Evolutionary conservation across 2,329 filamentous ascomycete species (phyloP).

Genomic region (Zymoseptoria crescenta): DNA sequence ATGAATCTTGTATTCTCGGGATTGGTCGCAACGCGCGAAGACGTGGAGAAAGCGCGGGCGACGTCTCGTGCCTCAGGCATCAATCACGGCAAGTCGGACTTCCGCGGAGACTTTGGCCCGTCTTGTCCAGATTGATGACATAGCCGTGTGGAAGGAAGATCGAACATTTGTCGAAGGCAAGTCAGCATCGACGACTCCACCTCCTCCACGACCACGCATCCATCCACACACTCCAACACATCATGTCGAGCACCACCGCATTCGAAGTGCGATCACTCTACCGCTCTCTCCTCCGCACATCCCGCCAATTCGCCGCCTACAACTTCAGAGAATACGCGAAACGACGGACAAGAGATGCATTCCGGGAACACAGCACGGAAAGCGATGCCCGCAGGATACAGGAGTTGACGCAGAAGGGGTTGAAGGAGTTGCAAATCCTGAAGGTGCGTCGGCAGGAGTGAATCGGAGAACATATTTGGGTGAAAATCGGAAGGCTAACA

Average conservation of each 20-base stretch:
- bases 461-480: neutral
- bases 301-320: slow-evolving; percentile 81
- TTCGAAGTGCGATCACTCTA: slow-evolving; percentile 45
- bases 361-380: slow-evolving; percentile 69
- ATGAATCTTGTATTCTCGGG: neutral
- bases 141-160: neutral
- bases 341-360: slow-evolving; percentile 82
- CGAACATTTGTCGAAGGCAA: neutral
- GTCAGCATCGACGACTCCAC: neutral
- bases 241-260: slow-evolving; percentile 16
- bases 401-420: slow-evolving; percentile 78
- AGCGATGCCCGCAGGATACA: slow-evolving; percentile 70
- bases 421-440: slow-evolving; percentile 78
- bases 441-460: slow-evolving; percentile 57
- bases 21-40: neutral
- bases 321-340: slow-evolving; percentile 97
- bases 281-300: slow-evolving; percentile 80
- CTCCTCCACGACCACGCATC: neutral
- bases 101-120: slow-evolving; percentile 1
- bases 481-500: neutral
- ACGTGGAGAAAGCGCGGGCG: neutral
- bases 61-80: slow-evolving; percentile 1
- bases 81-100: slow-evolving; percentile 5
- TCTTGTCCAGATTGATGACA: neutral
- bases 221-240: neutral